Conservation (phyloP, 495 filamentous ascomycete genomes). For the Talaromyces proteolyticus region DNA sequence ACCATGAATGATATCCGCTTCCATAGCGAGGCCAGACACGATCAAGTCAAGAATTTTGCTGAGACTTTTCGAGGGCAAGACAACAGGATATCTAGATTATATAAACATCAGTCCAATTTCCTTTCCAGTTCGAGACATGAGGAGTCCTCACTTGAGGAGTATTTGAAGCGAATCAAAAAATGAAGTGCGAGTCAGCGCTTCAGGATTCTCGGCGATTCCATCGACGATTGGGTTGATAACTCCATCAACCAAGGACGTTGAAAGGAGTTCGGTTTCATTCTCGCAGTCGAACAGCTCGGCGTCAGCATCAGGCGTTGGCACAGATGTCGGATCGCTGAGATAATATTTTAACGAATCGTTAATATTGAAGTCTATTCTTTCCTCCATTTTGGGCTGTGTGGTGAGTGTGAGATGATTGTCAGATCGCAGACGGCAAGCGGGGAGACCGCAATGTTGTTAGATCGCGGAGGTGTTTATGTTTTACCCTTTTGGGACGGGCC, state of each 20-base stretch:
- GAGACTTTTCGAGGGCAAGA: slow-evolving; percentile 71
- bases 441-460: slow-evolving; percentile 17
- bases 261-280: slow-evolving; percentile 79
- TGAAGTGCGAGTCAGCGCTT: slow-evolving; percentile 70
- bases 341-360: slow-evolving; percentile 94
- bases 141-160: slow-evolving; percentile 75
- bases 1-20: slow-evolving; percentile 78
- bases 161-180: slow-evolving; percentile 92
- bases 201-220: slow-evolving; percentile 84
- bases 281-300: slow-evolving; percentile 84
- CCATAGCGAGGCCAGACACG: slow-evolving; percentile 86
- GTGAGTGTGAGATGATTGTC: not conserved
- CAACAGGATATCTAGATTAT: slow-evolving; percentile 70
- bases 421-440: slow-evolving; percentile 5
- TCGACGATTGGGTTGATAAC: slow-evolving; percentile 91
- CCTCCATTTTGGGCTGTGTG: slow-evolving; percentile 56
- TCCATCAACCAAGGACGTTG: slow-evolving; percentile 68
- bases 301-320: slow-evolving; percentile 86
- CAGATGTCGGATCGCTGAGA: slow-evolving; percentile 78
- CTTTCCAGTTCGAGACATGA: not conserved
- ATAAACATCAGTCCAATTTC: not conserved
- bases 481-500: slow-evolving; percentile 13
- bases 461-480: slow-evolving; percentile 22
- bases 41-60: slow-evolving; percentile 93
- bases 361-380: slow-evolving; percentile 78